Evolutionary conservation across 73 alveolate species (phyloP), one percentile per base, ranked within the genome.

Genomic region (Halteria grandinella): DNA sequence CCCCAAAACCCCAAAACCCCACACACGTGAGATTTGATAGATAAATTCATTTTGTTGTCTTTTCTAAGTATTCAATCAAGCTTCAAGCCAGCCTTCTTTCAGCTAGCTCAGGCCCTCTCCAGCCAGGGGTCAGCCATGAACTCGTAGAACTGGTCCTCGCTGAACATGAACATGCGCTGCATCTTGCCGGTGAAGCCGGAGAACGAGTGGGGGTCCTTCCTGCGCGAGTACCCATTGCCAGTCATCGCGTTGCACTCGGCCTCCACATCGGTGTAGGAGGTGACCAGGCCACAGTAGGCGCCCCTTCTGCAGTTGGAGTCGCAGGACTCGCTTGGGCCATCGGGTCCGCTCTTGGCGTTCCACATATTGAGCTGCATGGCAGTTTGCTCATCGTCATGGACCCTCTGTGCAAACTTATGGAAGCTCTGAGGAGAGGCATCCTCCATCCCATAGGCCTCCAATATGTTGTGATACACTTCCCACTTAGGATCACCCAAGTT

Each of bases 101-200:
- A 48, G 28, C n/a, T 12, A 15, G 20, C n/a, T n/a, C 28, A 15
- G 28, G 24, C 33, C 57, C 33, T 41, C n/a, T 39, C 58, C 18
- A 75, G 52, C 78, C 79, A 75, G 17, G 87, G 87, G 24, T 60
- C 72, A 12, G 74, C 52, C 66, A 59, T 40, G 28, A 45, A 59
- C 20, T 59, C 70, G 57, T 57, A 57, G 53, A 57, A 57, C 10
- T 57, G 27, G 18, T 75, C 74, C 27, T 32, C 28, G 58, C 36
- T 45, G 23, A 37, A 20, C n/a, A 5, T 31, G 18, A 12, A 29
- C 34, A 59, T 44, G 66, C 58, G 21, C 44, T 25, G 24, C 41
- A 37, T 8, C 32, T 11, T 47, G 14, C 43, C 72, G 69, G 17
- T 21, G 17, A 32, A 78, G 44, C 20, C 21, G 70, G 52, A 10